Base-by-base conservation (phyloP, 1,139 yeast genomes). In the Magnusiomyces fungicola region DNA sequence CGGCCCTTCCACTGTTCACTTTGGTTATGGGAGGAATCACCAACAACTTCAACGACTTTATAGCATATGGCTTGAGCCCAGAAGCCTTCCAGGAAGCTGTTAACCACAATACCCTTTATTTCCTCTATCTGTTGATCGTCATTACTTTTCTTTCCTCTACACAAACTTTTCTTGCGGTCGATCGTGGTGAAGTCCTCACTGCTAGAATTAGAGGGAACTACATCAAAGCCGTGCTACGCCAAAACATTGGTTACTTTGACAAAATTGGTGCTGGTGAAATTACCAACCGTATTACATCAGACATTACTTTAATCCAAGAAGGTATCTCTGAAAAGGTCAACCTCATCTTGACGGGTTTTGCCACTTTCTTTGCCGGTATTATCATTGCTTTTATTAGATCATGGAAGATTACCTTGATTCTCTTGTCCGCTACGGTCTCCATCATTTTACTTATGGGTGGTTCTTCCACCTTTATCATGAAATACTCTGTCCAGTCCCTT, bases 261-360 rank as follows among this genome's bases (percentile, higher is more conserved):
- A 61, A 64, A 43, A 59, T 72, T 16, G 76, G 75, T 25, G 68
- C 75, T 16, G 75, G 75, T 23, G 72, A 69, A 52, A 68, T 71
- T 37, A 67, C 73, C 14, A 68, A 74, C 23, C 66, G 75, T 16
- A 71, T 71, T 56, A 70, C 73, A 29, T 64, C 69, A 37, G 75
- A 71, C 45, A 69, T 74, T n/a, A 61, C 65, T 33, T 57, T 66
- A 33, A 69, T 71, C 47, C 75, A 72, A 55, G 73, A 69, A 42
- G 75, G 75, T 38, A 71, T 71, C 46, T 67, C 72, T 29, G 75
- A 72, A 56, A 71, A 71, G 58, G 64, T 70, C 18, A 75, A 74
- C 16, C 58, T 69, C 44, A 66, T 71, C 45, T 55, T 67, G 18
- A 60, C 64, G 27, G 72, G 72, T 24, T 48, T 69, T 3, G 61